A percentile compares a stretch with the other conserved stretches of the same genome.
Conservation (phyloP, 108 stramenopile genomes). For the Chaetoceros tenuissimus region DNA sequence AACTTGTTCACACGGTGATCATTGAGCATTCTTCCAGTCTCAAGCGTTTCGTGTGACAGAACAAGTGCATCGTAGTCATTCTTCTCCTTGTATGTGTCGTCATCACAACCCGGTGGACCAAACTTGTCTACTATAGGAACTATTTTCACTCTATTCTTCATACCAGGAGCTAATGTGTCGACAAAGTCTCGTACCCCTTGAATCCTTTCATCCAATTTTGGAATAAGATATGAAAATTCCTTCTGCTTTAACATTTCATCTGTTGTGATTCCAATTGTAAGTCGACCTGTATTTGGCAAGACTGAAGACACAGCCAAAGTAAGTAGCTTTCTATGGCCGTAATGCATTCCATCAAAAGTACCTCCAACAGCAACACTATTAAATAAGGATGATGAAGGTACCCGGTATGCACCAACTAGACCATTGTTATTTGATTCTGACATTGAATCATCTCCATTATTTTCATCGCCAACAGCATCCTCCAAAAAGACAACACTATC, state of each 20-base stretch:
- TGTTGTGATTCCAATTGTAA: constrained; percentile 69
- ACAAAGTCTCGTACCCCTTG: constrained; percentile 62
- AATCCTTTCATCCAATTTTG: constrained; percentile 43
- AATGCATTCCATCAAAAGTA: constrained; percentile 91
- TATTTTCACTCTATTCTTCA: constrained; percentile 70
- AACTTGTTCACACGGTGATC: constrained; percentile 39
- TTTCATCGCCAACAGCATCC: constrained; percentile 43
- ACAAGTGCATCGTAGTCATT: constrained; percentile 76
- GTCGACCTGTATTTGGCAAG: constrained; percentile 49
- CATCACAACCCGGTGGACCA: constrained; percentile 67
- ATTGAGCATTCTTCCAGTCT: constrained; percentile 67
- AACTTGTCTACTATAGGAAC: constrained; percentile 66
- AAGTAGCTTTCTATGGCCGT: constrained; percentile 85
- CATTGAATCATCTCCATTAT: constrained; percentile 4
- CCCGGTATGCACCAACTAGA: constrained; percentile 48
- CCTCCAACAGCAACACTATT: constrained; percentile 81
- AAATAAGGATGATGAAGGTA: constrained; percentile 46
- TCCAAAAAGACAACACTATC: constrained; percentile 66
- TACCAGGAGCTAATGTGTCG: constrained; percentile 71
- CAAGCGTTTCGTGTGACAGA: constrained; percentile 75
- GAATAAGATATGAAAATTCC: constrained; percentile 56
- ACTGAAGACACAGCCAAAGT: constrained; percentile 78
- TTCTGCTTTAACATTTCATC: constrained; percentile 80
- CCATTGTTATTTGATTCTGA: background rate
- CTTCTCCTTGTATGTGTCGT: constrained; percentile 12